Percentiles rank a stretch among this genome's conserved stretches.
Conservation (phyloP, 805 yeast species). For the Maudiozyma saulgeensis region DNA sequence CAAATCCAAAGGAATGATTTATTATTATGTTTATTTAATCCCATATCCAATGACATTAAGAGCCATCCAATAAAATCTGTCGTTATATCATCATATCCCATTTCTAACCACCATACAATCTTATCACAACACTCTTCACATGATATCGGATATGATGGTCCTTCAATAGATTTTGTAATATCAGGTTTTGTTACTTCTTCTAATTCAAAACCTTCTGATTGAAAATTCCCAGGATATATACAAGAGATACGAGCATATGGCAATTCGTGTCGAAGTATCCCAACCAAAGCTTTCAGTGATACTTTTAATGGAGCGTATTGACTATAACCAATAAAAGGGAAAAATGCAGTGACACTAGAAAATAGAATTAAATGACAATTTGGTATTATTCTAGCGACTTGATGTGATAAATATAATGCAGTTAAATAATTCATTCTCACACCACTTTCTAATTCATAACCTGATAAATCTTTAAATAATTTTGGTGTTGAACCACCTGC, state of each 20-base stretch:
- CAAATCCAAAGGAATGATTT: slow-evolving; percentile 43
- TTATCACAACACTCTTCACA: slow-evolving; percentile 57
- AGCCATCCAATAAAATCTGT: slow-evolving; percentile 86
- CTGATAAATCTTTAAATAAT: slow-evolving; percentile 56
- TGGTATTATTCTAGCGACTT: slow-evolving; percentile 35
- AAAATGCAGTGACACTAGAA: slow-evolving; percentile 74
- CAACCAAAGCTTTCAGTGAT: slow-evolving; percentile 68
- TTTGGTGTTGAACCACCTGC: slow-evolving; percentile 84
- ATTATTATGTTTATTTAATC: slow-evolving; percentile 46
- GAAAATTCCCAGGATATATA: slow-evolving; percentile 82
- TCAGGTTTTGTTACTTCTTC: slow-evolving; percentile 82
- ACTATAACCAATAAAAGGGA: slow-evolving; percentile 83
- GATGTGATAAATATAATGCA: slow-evolving; percentile 61
- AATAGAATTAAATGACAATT: slow-evolving; percentile 50
- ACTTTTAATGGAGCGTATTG: slow-evolving; percentile 88
- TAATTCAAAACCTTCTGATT: slow-evolving; percentile 73
- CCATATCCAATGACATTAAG: slow-evolving; percentile 54
- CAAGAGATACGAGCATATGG: slow-evolving; percentile 62
- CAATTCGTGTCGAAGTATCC: slow-evolving; percentile 76
- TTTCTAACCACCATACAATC: slow-evolving; percentile 44
- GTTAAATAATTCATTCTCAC: slow-evolving; percentile 64
- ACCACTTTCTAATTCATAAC: slow-evolving; percentile 51
- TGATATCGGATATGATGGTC: slow-evolving; percentile 62
- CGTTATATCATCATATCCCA: slow-evolving; percentile 63
- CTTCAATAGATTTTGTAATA: slow-evolving; percentile 77